Conservation (phyloP, 2,329 filamentous ascomycete species). For the Escovopsis sp. region DNA sequence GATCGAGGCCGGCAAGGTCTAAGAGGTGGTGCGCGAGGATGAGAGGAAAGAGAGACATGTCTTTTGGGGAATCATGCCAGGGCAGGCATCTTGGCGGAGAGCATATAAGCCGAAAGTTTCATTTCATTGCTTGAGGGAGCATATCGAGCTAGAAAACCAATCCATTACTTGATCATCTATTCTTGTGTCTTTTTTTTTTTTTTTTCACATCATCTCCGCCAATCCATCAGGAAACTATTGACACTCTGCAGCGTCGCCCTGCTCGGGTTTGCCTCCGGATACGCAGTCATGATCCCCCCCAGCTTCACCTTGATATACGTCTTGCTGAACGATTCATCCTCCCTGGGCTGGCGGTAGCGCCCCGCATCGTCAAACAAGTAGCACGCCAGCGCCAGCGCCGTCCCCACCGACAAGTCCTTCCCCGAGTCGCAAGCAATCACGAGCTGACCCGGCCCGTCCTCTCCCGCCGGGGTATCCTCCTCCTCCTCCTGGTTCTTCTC, state of each 20-base stretch:
- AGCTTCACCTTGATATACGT: constrained; percentile 60
- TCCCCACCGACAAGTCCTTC: constrained; percentile 66
- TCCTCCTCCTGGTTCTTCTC: too few species aligned
- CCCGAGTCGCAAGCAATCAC: constrained; percentile 63
- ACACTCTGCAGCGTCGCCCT: constrained; percentile 79
- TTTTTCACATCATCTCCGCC: constrained; percentile 12
- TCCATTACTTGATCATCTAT: too few species aligned
- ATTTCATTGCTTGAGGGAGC: too few species aligned
- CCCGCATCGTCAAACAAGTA: constrained; percentile 55
- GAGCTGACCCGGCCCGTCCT: constrained; percentile 14
- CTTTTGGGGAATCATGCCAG: not conserved
- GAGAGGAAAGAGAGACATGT: not conserved
- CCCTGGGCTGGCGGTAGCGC: constrained; percentile 15
- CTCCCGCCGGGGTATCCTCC: not conserved
- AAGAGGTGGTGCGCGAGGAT: constrained; percentile 1
- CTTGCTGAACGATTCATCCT: constrained; percentile 45
- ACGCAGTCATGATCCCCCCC: constrained; percentile 67
- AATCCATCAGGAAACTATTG: constrained; percentile 74
- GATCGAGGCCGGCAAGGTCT: constrained; percentile 27
- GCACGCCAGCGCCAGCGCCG: constrained; percentile 63
- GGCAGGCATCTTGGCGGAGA: constrained; percentile 6
- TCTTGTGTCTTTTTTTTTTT: too few species aligned
- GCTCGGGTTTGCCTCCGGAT: constrained; percentile 70
- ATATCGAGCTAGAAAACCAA: not conserved
- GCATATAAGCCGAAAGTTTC: not conserved